Percentiles rank a stretch among this genome's conserved stretches.
Evolutionary conservation across 2,329 filamentous ascomycete genomes (phyloP).

Genomic region (Colletotrichum destructivum): DNA sequence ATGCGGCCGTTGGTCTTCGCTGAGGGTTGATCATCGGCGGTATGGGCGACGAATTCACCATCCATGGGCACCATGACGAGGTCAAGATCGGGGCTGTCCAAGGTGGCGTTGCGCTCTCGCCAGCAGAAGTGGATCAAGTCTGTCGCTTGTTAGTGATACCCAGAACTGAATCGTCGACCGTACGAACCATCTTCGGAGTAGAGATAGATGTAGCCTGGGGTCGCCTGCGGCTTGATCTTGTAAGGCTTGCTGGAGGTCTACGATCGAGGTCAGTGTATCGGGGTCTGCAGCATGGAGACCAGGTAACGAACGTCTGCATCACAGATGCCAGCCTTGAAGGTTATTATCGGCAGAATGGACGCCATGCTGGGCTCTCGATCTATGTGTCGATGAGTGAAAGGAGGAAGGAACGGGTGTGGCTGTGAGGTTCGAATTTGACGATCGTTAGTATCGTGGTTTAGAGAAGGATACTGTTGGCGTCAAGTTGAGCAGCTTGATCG

Average conservation of each 20-base stretch:
- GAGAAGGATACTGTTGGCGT: constrained; percentile 27
- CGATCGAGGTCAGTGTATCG: constrained; percentile 45
- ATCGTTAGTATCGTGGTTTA: constrained; percentile 22
- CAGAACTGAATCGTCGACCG: background rate
- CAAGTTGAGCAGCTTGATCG: constrained; percentile 36
- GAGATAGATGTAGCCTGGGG: constrained; percentile 91
- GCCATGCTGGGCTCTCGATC: constrained; percentile 63
- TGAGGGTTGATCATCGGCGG: constrained; percentile 66
- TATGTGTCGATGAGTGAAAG: background rate
- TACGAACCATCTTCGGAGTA: constrained; percentile 88
- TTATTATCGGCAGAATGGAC: constrained; percentile 89
- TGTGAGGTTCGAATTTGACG: constrained; percentile 4
- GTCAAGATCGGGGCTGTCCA: constrained; percentile 85
- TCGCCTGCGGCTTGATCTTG: constrained; percentile 81
- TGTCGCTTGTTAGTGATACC: constrained; percentile 51
- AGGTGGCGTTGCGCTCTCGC: constrained; percentile 81
- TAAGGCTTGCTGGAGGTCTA: constrained; percentile 69
- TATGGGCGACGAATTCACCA: constrained; percentile 87
- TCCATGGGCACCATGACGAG: constrained; percentile 95
- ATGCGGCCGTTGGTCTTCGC: constrained; percentile 88
- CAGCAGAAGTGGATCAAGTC: constrained; percentile 98
- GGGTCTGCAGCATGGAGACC: constrained; percentile 19
- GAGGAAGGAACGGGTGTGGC: background rate
- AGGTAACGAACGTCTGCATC: constrained; percentile 80
- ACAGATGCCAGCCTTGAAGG: constrained; percentile 96